Evolutionary conservation across 352 stramenopile genomes (phyloP).

Genomic region (Thalassiosira hispida): DNA sequence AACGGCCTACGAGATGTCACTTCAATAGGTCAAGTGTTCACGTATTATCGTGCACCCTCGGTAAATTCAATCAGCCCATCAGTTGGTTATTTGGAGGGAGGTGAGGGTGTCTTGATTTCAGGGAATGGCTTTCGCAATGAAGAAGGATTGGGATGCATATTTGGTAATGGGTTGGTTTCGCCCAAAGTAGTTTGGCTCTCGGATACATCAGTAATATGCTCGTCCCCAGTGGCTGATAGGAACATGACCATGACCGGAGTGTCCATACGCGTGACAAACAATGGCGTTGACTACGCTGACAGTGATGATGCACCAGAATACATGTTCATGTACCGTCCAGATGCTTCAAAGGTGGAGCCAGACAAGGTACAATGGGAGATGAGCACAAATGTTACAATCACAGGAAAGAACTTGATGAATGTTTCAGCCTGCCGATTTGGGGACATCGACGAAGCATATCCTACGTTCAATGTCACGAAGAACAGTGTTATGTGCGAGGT

Average conservation of each 20-base stretch:
- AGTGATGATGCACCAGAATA: conserved; percentile 22
- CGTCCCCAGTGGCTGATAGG: conserved; percentile 17
- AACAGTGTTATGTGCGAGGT: conserved; percentile 51
- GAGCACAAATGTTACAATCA: conserved; percentile 55
- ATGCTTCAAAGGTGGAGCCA: conserved; percentile 51
- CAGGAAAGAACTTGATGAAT: conserved; percentile 44
- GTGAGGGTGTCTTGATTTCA: conserved; percentile 52
- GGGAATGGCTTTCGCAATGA: conserved; percentile 54
- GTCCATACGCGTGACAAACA: conserved; percentile 55
- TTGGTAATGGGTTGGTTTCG: conserved; percentile 40
- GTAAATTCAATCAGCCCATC: conserved; percentile 43
- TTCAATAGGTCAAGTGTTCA: conserved; percentile 54
- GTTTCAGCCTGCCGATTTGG: conserved; percentile 57
- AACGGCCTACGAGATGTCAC: conserved; percentile 30
- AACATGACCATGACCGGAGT: conserved; percentile 11
- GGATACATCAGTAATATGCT: conserved; percentile 47
- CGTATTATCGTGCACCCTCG: conserved; percentile 45
- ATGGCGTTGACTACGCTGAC: conserved; percentile 60
- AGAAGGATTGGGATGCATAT: conserved; percentile 44
- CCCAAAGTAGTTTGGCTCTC: conserved; percentile 46
- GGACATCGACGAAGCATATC: conserved; percentile 38
- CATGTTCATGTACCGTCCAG: conserved; percentile 46
- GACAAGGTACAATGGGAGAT: conserved; percentile 38
- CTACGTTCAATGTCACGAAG: conserved; percentile 39
- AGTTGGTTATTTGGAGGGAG: conserved; percentile 61